Conservation (phyloP, 495 filamentous ascomycete species). For the Neurospora sp. region DNA sequence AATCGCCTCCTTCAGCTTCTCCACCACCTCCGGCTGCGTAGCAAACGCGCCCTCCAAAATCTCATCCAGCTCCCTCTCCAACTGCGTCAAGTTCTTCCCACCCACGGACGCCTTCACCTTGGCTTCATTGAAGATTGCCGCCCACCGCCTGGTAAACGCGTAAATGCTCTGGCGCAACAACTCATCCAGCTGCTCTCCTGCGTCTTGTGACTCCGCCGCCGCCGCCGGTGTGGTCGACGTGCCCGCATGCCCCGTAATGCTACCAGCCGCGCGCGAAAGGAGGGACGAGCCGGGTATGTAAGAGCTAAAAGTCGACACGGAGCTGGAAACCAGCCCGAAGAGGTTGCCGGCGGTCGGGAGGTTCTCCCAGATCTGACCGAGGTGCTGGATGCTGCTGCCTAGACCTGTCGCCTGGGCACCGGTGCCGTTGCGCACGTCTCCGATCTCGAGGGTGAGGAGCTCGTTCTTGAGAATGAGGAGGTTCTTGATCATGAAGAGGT, state of each 20-base stretch:
- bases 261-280: background rate
- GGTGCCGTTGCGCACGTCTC: conserved; percentile 61
- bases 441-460: conserved; percentile 88
- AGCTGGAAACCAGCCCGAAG: conserved; percentile 27
- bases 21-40: conserved; percentile 37
- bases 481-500: conserved; percentile 86
- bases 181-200: conserved; percentile 73
- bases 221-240: background rate
- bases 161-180: conserved; percentile 67
- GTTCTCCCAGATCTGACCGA: conserved; percentile 67
- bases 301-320: conserved; percentile 21
- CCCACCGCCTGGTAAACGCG: conserved; percentile 63
- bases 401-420: conserved; percentile 12
- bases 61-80: conserved; percentile 38
- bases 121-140: conserved; percentile 29
- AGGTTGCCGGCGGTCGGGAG: conserved; percentile 41
- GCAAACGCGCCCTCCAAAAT: conserved; percentile 35
- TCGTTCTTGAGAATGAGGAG: conserved; percentile 84
- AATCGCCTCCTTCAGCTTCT: conserved; percentile 41
- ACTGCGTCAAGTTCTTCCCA: conserved; percentile 26
- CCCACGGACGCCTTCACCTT: conserved; percentile 18
- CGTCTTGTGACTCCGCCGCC: conserved; percentile 38
- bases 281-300: conserved; percentile 27
- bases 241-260: background rate
- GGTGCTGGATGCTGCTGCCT: conserved; percentile 41